Evolutionary conservation across 495 filamentous ascomycete genomes (phyloP), one percentile per base, ranked within the genome.

Genomic region (Lindgomyces ingoldianus): DNA sequence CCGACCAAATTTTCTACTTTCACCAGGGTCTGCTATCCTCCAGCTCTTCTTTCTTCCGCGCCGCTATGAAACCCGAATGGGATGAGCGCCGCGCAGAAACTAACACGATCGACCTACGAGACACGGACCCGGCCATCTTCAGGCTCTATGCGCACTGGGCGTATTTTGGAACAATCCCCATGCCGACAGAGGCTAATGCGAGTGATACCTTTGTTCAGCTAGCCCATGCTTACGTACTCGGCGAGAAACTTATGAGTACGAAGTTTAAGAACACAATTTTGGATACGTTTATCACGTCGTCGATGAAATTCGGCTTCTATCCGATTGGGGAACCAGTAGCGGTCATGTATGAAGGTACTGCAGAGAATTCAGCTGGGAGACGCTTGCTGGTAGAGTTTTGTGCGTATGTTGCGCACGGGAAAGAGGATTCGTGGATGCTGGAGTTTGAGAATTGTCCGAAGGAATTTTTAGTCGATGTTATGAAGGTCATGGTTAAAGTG

Each of bases 231-330:
- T 65, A 65, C 36, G 55, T 49, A 11, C 47, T 65, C 6, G 62
- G 62, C 10, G 62, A 65, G 26, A 45, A 26, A 30, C 19, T 65
- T 8, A 39, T 65, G 16, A 46, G 59, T 50, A 44, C 14, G 9
- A 18, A 25, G n/a, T 65, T 58, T 45, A 65, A 58, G 24, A 50
- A 65, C 46, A 27, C 30, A 1, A 25, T 65, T n/a, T 3, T 65
- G 29, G 45, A 65, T 26, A 30, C 26, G 1, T 49, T 65, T n/a
- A 27, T 41, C 18, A 26, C 45, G 18, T 3, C 42, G 12, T 26
- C 41, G 22, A 19, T 18, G n/a, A 30, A 55, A 27, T 52, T 25
- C 48, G 12, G 25, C 48, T 25, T 6, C 19, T 52, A 24, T 27
- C 60, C 60, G 11, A 22, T 4, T 11, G 50, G 42, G 3, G 14